These are phyloP conservation scores for Sphaerostilbella broomeana DNA, from an alignment of 2,329 filamentous ascomycete species.

Conservation along the genomic window DNA sequence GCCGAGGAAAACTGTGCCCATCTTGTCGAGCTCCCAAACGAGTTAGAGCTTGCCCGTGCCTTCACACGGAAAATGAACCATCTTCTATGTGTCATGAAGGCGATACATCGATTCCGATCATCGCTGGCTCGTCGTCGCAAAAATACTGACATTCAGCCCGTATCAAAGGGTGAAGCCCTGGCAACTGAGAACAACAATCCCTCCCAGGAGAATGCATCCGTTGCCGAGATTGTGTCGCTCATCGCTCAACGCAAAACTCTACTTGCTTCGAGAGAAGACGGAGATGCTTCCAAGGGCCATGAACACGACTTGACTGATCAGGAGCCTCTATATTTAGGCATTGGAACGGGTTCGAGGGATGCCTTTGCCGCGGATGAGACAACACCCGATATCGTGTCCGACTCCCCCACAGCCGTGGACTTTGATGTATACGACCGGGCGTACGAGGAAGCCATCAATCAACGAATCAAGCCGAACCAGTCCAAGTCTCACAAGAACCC, in stretches of 20 bases:
- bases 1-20: constrained; percentile 80
- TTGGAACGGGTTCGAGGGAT: constrained; percentile 59
- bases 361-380: constrained; percentile 35
- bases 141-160: constrained; percentile 14
- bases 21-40: constrained; percentile 75
- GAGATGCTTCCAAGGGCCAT: constrained; percentile 38
- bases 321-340: constrained; percentile 61
- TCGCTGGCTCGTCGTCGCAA: constrained; percentile 43
- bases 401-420: constrained; percentile 78
- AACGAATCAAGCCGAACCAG: constrained; percentile 53
- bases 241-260: constrained; percentile 41
- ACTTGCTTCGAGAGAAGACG: constrained; percentile 21
- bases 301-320: constrained; percentile 59
- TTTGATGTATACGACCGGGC: constrained; percentile 85
- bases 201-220: constrained; percentile 31
- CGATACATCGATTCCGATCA: constrained; percentile 80
- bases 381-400: constrained; percentile 56
- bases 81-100: constrained; percentile 83
- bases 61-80: constrained; percentile 87
- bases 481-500: constrained; percentile 34
- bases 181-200: constrained; percentile 15
- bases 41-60: constrained; percentile 82
- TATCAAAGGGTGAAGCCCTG: no score
- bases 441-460: constrained; percentile 69
- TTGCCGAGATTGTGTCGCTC: constrained; percentile 44